phyloP scores from a whole-genome alignment of 2,329 filamentous ascomycete genomes.

The Diaporthe capsici region DNA sequence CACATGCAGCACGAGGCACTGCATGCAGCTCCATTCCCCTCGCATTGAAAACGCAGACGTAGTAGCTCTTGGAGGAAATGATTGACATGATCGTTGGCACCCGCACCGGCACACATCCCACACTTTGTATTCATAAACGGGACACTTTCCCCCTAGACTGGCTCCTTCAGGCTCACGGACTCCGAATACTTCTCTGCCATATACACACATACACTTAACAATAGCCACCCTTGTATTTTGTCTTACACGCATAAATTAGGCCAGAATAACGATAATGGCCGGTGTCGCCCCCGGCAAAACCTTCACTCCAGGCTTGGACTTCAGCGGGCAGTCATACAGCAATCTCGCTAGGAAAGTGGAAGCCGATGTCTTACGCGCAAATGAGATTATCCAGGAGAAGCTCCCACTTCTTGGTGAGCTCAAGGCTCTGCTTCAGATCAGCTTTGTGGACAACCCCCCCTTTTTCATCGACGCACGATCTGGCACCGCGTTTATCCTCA shows the following conservation, averaged over 20 bases:
- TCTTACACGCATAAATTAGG: background rate
- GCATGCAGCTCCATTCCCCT: background rate
- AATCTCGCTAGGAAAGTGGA: slow-evolving; percentile 41
- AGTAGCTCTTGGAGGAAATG: background rate
- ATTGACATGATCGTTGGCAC: background rate
- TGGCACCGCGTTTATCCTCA: slow-evolving; percentile 43
- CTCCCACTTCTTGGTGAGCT: slow-evolving; percentile 44
- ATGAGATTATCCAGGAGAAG: slow-evolving; percentile 45
- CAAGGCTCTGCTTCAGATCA: slow-evolving; percentile 44
- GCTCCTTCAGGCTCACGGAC: background rate
- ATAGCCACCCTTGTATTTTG: background rate
- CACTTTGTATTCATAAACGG: background rate
- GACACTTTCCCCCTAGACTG: background rate
- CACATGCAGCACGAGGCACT: slow-evolving; percentile 1
- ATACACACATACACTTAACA: background rate
- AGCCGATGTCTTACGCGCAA: slow-evolving; percentile 40
- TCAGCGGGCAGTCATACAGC: slow-evolving; percentile 43
- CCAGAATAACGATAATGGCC: slow-evolving; percentile 41
- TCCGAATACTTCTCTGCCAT: background rate
- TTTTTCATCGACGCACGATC: slow-evolving; percentile 47
- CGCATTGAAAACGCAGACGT: background rate
- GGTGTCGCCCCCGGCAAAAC: slow-evolving; percentile 45
- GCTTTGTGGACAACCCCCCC: slow-evolving; percentile 43
- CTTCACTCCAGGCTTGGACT: slow-evolving; percentile 44
- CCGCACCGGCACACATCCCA: background rate